These are phyloP conservation scores for Verticillium zaregamsianum DNA, from an alignment of 2,329 filamentous ascomycete genomes.

Conservation along the genomic window DNA sequence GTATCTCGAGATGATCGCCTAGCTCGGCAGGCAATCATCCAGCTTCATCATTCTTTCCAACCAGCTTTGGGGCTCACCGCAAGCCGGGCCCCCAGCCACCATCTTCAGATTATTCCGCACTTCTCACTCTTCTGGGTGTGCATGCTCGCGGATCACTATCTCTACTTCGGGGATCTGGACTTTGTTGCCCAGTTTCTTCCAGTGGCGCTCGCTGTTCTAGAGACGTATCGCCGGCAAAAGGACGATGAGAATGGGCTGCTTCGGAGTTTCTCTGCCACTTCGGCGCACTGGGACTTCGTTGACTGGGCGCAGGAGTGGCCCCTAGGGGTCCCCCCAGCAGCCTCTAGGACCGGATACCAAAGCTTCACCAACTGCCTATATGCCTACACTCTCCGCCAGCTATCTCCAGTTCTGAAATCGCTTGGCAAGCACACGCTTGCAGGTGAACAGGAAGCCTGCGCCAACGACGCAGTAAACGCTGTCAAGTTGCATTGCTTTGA, in stretches of 20 bases:
- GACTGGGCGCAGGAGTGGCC: conserved; percentile 26
- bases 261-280: too few species aligned
- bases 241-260: conserved; percentile 12
- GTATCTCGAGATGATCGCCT: conserved; percentile 25
- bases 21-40: conserved; percentile 23
- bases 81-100: conserved; percentile 29
- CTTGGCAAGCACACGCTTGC: conserved; percentile 26
- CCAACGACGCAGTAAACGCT: conserved; percentile 16
- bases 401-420: conserved; percentile 23
- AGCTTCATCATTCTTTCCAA: conserved; percentile 17
- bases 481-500: conserved; percentile 26
- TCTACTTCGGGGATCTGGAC: conserved; percentile 26
- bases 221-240: conserved; percentile 21
- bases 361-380: conserved; percentile 28
- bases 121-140: conserved; percentile 33
- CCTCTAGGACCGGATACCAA: conserved; percentile 24
- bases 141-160: conserved; percentile 29
- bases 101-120: conserved; percentile 28
- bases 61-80: conserved; percentile 24
- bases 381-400: conserved; percentile 27
- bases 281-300: conserved; percentile 27
- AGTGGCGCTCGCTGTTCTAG: conserved; percentile 26
- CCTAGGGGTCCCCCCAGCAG: conserved; percentile 32
- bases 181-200: conserved; percentile 25
- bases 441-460: conserved; percentile 22